phyloP scores from a whole-genome alignment of 495 filamentous ascomycete species.

The Acidiella bohemica region DNA sequence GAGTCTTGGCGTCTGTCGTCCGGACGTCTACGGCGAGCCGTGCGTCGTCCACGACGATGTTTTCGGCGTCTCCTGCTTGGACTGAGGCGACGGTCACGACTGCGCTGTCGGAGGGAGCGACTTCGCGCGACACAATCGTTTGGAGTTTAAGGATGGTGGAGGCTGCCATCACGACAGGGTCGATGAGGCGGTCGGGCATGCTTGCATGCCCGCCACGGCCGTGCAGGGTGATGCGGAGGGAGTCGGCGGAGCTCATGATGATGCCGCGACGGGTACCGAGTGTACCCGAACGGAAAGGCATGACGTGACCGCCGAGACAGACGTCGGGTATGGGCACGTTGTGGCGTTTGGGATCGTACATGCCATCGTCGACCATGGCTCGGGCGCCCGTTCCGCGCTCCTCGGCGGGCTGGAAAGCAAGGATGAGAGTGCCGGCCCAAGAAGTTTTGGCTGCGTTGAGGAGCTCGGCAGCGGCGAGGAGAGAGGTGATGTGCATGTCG shows the following conservation, averaged over 20 bases:
- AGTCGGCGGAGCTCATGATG: conserved; percentile 22
- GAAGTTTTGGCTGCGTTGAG: conserved; percentile 29
- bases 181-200: conserved; percentile 39
- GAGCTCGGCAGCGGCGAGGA: conserved; percentile 39
- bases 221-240: conserved; percentile 23
- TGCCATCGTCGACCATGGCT: conserved; percentile 48
- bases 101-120: conserved; percentile 36
- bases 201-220: conserved; percentile 42
- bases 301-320: conserved; percentile 46
- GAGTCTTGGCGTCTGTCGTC: conserved; percentile 29
- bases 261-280: conserved; percentile 23
- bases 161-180: conserved; percentile 43
- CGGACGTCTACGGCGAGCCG: conserved; percentile 40
- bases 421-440: conserved; percentile 46
- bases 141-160: conserved; percentile 43
- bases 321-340: conserved; percentile 39
- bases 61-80: conserved; percentile 38
- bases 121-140: conserved; percentile 41
- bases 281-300: conserved; percentile 21
- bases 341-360: conserved; percentile 36
- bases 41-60: conserved; percentile 40
- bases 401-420: conserved; percentile 49
- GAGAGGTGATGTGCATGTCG: conserved; percentile 44
- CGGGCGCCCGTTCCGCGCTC: conserved; percentile 43
- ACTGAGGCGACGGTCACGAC: conserved; percentile 43